Conservation (phyloP, 73 alveolate species). For the Paramecium primaurelia region DNA sequence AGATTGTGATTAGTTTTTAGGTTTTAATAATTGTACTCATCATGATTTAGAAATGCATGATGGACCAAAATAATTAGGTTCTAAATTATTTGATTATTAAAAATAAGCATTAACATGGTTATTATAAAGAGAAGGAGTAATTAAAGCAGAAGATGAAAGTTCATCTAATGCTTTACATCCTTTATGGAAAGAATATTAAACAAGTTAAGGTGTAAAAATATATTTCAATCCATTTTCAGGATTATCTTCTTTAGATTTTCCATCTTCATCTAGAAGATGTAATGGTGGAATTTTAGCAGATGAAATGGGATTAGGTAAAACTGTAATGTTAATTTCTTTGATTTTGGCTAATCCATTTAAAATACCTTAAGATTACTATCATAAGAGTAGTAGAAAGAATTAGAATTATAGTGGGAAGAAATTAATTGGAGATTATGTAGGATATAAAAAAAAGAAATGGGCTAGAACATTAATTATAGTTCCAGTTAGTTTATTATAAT, state of each 20-base stretch:
- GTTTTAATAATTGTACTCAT: slow-evolving; percentile 8
- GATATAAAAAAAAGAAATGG: slow-evolving; percentile 33
- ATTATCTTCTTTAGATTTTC: slow-evolving; percentile 48
- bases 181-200: slow-evolving; percentile 63
- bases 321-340: slow-evolving; percentile 69
- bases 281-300: slow-evolving; percentile 80
- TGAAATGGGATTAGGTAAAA: slow-evolving; percentile 85
- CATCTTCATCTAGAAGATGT: slow-evolving; percentile 50
- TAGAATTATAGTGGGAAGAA: not conserved
- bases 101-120: slow-evolving; percentile 68
- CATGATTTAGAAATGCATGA: slow-evolving; percentile 45
- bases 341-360: slow-evolving; percentile 55
- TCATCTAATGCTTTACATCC: slow-evolving; percentile 51
- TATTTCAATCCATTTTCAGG: slow-evolving; percentile 69
- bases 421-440: slow-evolving; percentile 30
- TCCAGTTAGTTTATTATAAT: slow-evolving; percentile 54
- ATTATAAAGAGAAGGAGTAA: slow-evolving; percentile 61
- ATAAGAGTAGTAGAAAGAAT: not conserved
- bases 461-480: slow-evolving; percentile 67
- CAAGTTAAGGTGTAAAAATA: slow-evolving; percentile 1
- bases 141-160: slow-evolving; percentile 2
- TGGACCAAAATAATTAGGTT: slow-evolving; percentile 39
- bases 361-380: not conserved
- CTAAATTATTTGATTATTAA: slow-evolving; percentile 53
- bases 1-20: slow-evolving; percentile 26